Evolutionary conservation across 139 green algal genomes (phyloP).

Genomic region (Chlorella sorokiniana): DNA sequence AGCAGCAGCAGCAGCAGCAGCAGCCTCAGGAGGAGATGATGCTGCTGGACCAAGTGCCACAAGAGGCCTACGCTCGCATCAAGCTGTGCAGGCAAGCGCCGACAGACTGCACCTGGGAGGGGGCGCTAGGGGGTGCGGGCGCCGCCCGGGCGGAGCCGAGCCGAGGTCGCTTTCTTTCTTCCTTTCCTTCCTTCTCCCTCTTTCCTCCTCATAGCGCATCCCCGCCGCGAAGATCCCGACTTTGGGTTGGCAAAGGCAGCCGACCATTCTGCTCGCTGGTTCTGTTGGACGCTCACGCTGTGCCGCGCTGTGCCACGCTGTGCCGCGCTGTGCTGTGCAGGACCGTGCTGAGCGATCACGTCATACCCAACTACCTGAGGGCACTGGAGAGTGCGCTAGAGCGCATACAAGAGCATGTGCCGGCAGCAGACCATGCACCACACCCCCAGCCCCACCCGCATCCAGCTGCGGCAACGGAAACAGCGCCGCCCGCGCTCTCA

Average conservation of each 20-base stretch:
- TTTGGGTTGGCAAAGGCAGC: too few relatives aligned
- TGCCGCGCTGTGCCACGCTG: neutral
- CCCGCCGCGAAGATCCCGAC: too few relatives aligned
- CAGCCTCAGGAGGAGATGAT: constrained; percentile 34
- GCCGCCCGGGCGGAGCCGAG: neutral
- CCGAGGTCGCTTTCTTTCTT: neutral
- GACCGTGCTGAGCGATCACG: constrained; percentile 49
- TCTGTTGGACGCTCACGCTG: neutral
- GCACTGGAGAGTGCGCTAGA: constrained; percentile 49
- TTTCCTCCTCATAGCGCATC: too few relatives aligned
- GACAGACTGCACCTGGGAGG: neutral
- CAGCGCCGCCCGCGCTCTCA: neutral
- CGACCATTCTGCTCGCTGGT: neutral
- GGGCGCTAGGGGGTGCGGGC: neutral
- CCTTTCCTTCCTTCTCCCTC: neutral
- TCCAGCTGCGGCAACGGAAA: neutral
- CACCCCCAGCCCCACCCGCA: neutral
- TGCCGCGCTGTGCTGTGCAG: neutral
- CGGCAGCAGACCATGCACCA: neutral
- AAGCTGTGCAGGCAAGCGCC: constrained; percentile 61
- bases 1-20: neutral
- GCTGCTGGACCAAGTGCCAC: constrained; percentile 55
- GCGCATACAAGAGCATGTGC: neutral
- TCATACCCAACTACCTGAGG: constrained; percentile 70
- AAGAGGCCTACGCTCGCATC: constrained; percentile 67